Evolutionary conservation across 2,329 filamentous ascomycete species (phyloP), one percentile per base, ranked within the genome.

Genomic region (Aureobasidium sp.): DNA sequence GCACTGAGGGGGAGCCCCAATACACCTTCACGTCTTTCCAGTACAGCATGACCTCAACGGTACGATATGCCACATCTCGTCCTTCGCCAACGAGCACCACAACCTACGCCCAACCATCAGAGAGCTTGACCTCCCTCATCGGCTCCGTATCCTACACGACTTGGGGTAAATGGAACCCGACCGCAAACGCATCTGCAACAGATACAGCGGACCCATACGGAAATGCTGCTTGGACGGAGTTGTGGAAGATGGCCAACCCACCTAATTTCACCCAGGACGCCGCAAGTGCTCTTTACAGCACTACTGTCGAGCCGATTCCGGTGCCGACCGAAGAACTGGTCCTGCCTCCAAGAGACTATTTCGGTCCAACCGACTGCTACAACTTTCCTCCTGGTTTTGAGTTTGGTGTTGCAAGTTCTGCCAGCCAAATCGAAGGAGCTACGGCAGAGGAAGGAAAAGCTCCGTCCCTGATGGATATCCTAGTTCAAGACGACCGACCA

Each of bases 251-350:
- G 1, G 71, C 74, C 6, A 69, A 70, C 5, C 68, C 72, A 49
- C 66, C 69, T 12, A 75, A 75, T 42, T 75, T 76, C 51, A 75
- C 73, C 62, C 71, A 17, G 69, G 71, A n/a, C 69, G 71, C 1
- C 64, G 78, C n/a, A 77, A 78, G 64, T 51, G 37, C 52, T 44
- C 6, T 56, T 2, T 56, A 34, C 52, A 55, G 36, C 20, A 55
- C 82, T 0, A 85, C 83, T 0, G 82, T 83, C 1, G 75, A 73
- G 4, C 81, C 83, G 0, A 86, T 82, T 0, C 76, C 82, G 0
- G 71, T 86, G 1, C 79, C 82, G 0, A 81, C 75, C 1, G 79
- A 73, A 59, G 81, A 85, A 62, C 75, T 86, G 1, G 72, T 85
- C 6, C 74, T 84, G 0, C 84, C 83, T 0, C 83, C 84, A 0